phyloP scores from a whole-genome alignment of 805 yeast species.

The Metschnikowia continentalis region DNA sequence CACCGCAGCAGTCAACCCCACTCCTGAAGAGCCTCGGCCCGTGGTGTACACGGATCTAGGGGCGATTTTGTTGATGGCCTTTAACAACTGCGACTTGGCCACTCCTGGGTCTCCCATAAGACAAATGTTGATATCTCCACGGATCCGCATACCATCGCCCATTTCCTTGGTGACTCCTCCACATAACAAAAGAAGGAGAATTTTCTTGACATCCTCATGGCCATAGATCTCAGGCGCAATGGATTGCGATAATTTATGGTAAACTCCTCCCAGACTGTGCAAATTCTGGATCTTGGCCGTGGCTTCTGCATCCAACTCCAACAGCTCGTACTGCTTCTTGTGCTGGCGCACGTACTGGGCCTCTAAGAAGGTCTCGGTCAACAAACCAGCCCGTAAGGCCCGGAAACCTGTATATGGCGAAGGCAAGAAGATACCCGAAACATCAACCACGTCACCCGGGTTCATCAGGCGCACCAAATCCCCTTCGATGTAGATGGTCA shows the following conservation, averaged over 20 bases:
- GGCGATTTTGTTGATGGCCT: conserved; percentile 85
- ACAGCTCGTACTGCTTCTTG: conserved; percentile 76
- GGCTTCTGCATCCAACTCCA: conserved; percentile 54
- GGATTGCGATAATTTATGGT: conserved; percentile 74
- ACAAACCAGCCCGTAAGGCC: conserved; percentile 86
- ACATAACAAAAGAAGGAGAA: conserved; percentile 74
- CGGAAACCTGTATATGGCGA: conserved; percentile 93
- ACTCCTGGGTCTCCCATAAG: conserved; percentile 99
- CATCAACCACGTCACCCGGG: conserved; percentile 95
- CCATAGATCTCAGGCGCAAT: conserved; percentile 98
- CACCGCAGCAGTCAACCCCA: conserved; percentile 97
- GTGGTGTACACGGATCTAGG: conserved; percentile 97
- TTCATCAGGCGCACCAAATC: conserved; percentile 78
- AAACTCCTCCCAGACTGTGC: conserved; percentile 61
- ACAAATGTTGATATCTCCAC: conserved; percentile 95
- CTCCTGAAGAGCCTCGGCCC: conserved; percentile 98
- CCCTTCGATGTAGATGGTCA: conserved; percentile 87
- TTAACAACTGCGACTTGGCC: conserved; percentile 93
- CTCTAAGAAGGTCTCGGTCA: conserved; percentile 90
- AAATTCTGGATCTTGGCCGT: conserved; percentile 54
- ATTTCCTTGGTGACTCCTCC: conserved; percentile 95
- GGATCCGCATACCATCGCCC: conserved; percentile 94
- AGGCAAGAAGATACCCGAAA: conserved; percentile 89
- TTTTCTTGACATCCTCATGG: conserved; percentile 89
- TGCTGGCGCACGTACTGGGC: conserved; percentile 84